Base-by-base conservation (phyloP, 192 early-diverging fungal species). In the Coemansia sp. region DNA sequence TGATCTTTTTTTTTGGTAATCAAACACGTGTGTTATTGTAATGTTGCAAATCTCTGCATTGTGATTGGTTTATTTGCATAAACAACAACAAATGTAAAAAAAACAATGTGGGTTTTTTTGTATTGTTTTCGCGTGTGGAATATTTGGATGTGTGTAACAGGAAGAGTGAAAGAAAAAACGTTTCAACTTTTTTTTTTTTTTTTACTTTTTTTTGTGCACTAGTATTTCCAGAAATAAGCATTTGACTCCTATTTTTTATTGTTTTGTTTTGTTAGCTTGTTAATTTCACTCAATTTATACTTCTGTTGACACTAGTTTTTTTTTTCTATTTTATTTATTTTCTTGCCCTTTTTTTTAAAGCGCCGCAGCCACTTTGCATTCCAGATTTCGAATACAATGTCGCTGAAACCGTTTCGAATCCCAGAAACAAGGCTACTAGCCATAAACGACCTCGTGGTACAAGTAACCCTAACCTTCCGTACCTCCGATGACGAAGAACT, bases 401-500 rank as follows among this genome's bases (percentile, higher is more conserved):
- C 74, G 51, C 63, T 82, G 8, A 37, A 51, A 52, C 72, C 81
- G 4, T 83, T 83, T 52, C 66, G 71, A 36, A 72, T 83, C 32
- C 81, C 81, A 1, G 81, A 83, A 38, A 83, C 81, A 28, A 68
- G 81, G 9, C 76, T 83, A 8, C 41, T 83, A 15, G 81, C 61
- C 9, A 67, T 79, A 39, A 79, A 67, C 54, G 81, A 83, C 43
- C 58, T 83, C 39, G 76, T 83, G 34, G 76, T 71, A 6, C 81
- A 83, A 38, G 70, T 79, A 28, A 83, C 81, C 18, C 56, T 83
- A 36, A 83, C 76, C 11, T 79, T 70, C 28, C 68, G 76, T 2
- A 78, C 81, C 1, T 73, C 78, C 51, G 76, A 78, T 28, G 81
- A 83, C 71, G 81, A 83, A 52, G 76, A 83, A 65, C 39, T 79